Percentiles rank a stretch among this genome's conserved stretches.
Evolutionary conservation across 2,329 filamentous ascomycete genomes (phyloP).

Genomic region (Mycocentrospora acerina): DNA sequence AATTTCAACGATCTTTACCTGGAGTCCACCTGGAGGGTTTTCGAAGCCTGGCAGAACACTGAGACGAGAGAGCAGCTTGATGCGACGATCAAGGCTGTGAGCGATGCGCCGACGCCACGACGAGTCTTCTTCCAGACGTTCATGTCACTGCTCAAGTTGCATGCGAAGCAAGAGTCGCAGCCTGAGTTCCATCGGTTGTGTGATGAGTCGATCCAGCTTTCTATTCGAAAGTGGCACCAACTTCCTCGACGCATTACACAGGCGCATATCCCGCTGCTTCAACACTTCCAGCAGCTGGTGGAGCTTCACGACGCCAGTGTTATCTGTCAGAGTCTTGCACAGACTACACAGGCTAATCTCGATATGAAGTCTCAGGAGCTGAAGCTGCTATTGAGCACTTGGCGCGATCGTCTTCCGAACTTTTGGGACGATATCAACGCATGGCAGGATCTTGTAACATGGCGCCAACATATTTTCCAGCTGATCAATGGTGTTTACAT

Average conservation of each 20-base stretch:
- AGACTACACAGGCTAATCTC: conserved; percentile 80
- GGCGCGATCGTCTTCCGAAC: conserved; percentile 93
- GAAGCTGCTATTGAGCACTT: conserved; percentile 89
- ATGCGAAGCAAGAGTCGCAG: conserved; percentile 79
- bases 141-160: conserved; percentile 92
- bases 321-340: conserved; percentile 86
- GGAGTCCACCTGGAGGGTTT: conserved; percentile 93
- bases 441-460: conserved; percentile 99
- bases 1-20: conserved; percentile 96
- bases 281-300: conserved; percentile 97
- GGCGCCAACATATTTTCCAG: conserved; percentile 98
- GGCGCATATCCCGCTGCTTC: conserved; percentile 89
- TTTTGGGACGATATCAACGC: conserved; percentile 99
- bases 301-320: conserved; percentile 97
- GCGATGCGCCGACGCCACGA: conserved; percentile 92
- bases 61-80: conserved; percentile 89
- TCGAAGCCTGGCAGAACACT: conserved; percentile 88
- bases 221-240: conserved; percentile 98
- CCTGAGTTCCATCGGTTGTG: conserved; percentile 86
- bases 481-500: conserved; percentile 96
- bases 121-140: conserved; percentile 98
- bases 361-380: conserved; percentile 95
- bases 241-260: conserved; percentile 91
- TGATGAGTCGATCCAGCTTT: conserved; percentile 95
- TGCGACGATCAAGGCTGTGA: conserved; percentile 91